Percentiles rank a stretch among this genome's conserved stretches.
phyloP scores from a whole-genome alignment of 352 stramenopile genomes.

The Phytophthora sp. region DNA sequence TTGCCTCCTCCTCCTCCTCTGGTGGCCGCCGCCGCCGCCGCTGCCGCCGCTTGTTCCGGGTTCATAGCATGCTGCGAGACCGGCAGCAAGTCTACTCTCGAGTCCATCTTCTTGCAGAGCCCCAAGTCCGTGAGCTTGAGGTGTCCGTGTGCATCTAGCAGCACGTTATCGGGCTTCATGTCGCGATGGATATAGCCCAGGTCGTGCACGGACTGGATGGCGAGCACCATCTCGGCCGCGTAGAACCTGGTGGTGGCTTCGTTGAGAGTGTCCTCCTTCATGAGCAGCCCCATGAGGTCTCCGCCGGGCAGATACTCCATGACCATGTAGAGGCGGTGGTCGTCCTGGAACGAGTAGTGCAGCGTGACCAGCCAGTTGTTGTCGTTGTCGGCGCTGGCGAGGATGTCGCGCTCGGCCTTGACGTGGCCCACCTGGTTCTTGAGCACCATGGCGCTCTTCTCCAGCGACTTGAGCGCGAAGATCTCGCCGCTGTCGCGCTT shows the following conservation, averaged over 20 bases:
- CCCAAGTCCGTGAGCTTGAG: slow-evolving; percentile 99
- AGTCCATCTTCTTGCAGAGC: slow-evolving; percentile 97
- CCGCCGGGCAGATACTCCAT: slow-evolving; percentile 99
- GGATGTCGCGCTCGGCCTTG: slow-evolving; percentile 96
- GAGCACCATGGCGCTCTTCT: slow-evolving; percentile 91
- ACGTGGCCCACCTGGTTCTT: slow-evolving; percentile 97
- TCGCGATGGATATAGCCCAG: slow-evolving; percentile 99
- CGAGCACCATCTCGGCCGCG: slow-evolving; percentile 98
- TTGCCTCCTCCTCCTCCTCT: slow-evolving; percentile 32
- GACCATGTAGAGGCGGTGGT: slow-evolving; percentile 91
- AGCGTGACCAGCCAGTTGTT: slow-evolving; percentile 98
- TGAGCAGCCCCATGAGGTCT: slow-evolving; percentile 99
- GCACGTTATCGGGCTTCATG: slow-evolving; percentile 97
- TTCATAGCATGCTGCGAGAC: slow-evolving; percentile 78
- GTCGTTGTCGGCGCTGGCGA: slow-evolving; percentile 93
- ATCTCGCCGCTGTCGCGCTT: slow-evolving; percentile 87
- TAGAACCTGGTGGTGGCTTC: slow-evolving; percentile 94
- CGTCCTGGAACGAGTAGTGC: slow-evolving; percentile 97
- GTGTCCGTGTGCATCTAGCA: slow-evolving; percentile 98
- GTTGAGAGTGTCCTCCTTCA: slow-evolving; percentile 97
- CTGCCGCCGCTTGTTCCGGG: slow-evolving; percentile 20
- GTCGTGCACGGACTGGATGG: slow-evolving; percentile 98
- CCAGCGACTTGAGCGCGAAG: slow-evolving; percentile 93
- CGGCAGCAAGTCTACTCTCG: slow-evolving; percentile 78
- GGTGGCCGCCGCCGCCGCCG: slow-evolving; percentile 7